Conservation (phyloP, 495 filamentous ascomycete species). For the Gamarada debralockiae region DNA sequence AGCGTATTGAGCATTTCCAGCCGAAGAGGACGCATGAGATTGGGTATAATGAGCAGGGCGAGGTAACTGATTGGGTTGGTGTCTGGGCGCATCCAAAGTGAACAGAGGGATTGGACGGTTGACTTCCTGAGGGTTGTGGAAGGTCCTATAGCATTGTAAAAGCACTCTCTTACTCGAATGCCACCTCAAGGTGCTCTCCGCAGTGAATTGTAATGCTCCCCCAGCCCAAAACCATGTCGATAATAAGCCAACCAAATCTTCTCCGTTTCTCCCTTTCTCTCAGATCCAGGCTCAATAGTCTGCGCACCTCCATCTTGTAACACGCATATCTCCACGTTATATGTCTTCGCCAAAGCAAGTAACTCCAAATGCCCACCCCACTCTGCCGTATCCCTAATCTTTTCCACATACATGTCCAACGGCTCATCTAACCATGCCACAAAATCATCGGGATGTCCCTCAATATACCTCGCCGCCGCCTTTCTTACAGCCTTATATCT, state of each 20-base stretch:
- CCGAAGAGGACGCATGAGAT: slow-evolving; percentile 66
- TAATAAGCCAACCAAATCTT: slow-evolving; percentile 94
- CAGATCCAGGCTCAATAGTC: slow-evolving; percentile 54
- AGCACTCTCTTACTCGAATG: neutral
- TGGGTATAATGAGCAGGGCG: slow-evolving; percentile 40
- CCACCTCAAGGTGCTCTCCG: slow-evolving; percentile 33
- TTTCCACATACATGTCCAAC: slow-evolving; percentile 65
- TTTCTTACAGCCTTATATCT: slow-evolving; percentile 51
- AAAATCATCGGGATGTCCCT: slow-evolving; percentile 47
- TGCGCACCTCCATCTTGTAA: slow-evolving; percentile 81
- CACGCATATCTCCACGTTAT: slow-evolving; percentile 78
- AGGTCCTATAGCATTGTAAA: slow-evolving; percentile 4
- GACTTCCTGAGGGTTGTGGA: too few relatives aligned
- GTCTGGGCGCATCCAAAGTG: slow-evolving; percentile 37
- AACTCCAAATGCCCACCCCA: slow-evolving; percentile 96
- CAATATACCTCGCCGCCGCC: slow-evolving; percentile 55
- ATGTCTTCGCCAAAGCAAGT: slow-evolving; percentile 76
- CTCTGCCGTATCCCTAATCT: slow-evolving; percentile 85
- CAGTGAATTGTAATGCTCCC: slow-evolving; percentile 96
- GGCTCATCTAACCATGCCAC: slow-evolving; percentile 79
- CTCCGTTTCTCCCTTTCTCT: slow-evolving; percentile 28
- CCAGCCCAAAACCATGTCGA: slow-evolving; percentile 83
- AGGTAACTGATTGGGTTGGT: slow-evolving; percentile 57
- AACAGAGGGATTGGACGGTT: neutral
- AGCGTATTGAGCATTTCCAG: slow-evolving; percentile 59